Evolutionary conservation across 163 green algal genomes (phyloP).

Genomic region (Scenedesmus sp.): DNA sequence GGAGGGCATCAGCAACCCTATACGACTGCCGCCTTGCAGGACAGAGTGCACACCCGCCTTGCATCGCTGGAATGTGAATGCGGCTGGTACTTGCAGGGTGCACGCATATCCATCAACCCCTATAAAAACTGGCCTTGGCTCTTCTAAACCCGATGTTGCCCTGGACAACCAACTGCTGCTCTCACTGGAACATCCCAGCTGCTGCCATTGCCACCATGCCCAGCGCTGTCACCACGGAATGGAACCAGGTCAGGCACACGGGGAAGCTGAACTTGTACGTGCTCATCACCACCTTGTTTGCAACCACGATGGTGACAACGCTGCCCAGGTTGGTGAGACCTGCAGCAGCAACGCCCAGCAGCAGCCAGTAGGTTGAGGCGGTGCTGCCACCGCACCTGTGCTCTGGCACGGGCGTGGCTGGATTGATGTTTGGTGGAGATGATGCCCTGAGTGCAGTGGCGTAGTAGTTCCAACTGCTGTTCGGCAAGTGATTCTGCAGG

Average conservation of each 20-base stretch:
- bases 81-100: no score
- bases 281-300: constrained; percentile 58
- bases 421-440: background rate
- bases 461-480: background rate
- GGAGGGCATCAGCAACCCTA: no score
- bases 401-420: background rate
- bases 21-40: no score
- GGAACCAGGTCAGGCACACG: constrained; percentile 46
- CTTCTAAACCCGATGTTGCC: no score
- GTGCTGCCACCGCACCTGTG: background rate
- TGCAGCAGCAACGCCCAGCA: background rate
- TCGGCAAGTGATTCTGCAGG: background rate
- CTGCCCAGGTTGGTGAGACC: constrained; percentile 44
- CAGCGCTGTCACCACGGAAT: constrained; percentile 34
- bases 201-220: constrained; percentile 44
- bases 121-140: background rate
- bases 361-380: background rate
- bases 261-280: constrained; percentile 54
- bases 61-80: no score
- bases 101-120: background rate
- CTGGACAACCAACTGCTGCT: background rate
- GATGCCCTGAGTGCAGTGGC: no score
- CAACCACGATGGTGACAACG: constrained; percentile 52
- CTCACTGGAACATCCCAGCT: constrained; percentile 34
- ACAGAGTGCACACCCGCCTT: no score